These are phyloP conservation scores for Sordariomycetes sp. DNA, from an alignment of 2,329 filamentous ascomycete species.

Conservation along the genomic window DNA sequence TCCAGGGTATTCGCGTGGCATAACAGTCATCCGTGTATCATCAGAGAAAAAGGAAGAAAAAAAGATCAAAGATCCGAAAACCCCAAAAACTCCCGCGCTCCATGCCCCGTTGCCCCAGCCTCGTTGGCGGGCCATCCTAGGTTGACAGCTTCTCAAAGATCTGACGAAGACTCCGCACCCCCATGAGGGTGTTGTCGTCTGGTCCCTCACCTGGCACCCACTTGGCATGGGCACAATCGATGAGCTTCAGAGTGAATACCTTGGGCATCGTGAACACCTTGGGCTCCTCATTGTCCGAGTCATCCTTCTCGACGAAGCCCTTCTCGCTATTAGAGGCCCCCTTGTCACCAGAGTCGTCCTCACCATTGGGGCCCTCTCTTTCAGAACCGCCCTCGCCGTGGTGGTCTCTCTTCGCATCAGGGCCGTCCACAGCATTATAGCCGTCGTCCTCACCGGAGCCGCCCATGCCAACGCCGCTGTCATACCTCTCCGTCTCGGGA, in stretches of 20 bases:
- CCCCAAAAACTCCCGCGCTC: not conserved
- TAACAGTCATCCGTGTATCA: not conserved
- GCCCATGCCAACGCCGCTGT: conserved; percentile 8
- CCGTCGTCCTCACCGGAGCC: conserved; percentile 31
- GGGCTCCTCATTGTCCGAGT: conserved; percentile 12
- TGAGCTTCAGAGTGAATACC: conserved; percentile 73
- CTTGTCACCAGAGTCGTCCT: too few relatives aligned
- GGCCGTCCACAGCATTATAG: too few relatives aligned
- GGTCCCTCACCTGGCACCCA: conserved; percentile 75
- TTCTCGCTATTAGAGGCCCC: not conserved
- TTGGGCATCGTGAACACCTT: conserved; percentile 19
- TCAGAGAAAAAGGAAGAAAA: not conserved
- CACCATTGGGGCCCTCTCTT: too few relatives aligned
- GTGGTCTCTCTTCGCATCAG: too few relatives aligned
- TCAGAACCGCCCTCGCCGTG: too few relatives aligned
- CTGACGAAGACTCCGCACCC: conserved; percentile 59
- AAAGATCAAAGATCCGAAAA: not conserved
- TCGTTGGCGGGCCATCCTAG: conserved; percentile 6
- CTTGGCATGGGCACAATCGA: conserved; percentile 90
- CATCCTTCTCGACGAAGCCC: not conserved
- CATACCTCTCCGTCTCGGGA: conserved; percentile 33
- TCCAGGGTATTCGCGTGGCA: not conserved
- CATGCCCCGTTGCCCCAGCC: not conserved
- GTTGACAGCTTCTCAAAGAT: conserved; percentile 59
- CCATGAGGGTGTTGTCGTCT: conserved; percentile 72